A percentile compares a stretch with the other conserved stretches of the same genome.
phyloP scores from a whole-genome alignment of 495 filamentous ascomycete genomes.

The Xylaria telfairii region DNA sequence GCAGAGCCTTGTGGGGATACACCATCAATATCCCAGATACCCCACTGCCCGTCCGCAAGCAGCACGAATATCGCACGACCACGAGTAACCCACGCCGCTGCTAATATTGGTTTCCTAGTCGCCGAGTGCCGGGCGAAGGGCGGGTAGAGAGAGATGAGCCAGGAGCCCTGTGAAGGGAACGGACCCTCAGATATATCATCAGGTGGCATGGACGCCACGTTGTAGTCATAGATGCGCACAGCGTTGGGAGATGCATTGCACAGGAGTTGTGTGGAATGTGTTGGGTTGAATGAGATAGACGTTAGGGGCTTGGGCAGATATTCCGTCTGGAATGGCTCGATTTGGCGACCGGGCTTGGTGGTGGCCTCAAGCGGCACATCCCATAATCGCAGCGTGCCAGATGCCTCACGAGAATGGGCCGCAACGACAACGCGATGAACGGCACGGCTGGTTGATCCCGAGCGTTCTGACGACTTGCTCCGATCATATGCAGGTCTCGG shows the following conservation, averaged over 20 bases:
- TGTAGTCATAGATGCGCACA: conserved; percentile 69
- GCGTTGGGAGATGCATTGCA: conserved; percentile 70
- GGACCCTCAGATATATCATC: conserved; percentile 55
- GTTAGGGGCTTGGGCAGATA: conserved; percentile 69
- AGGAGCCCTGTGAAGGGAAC: conserved; percentile 61
- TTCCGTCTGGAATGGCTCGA: conserved; percentile 66
- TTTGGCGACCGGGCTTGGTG: conserved; percentile 44
- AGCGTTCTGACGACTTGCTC: conserved; percentile 47
- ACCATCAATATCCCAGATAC: conserved; percentile 86
- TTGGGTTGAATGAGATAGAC: conserved; percentile 75
- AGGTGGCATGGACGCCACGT: conserved; percentile 47
- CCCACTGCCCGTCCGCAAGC: conserved; percentile 88
- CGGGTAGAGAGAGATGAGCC: conserved; percentile 73
- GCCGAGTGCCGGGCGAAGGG: conserved; percentile 63
- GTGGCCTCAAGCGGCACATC: conserved; percentile 50
- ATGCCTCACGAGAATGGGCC: conserved; percentile 68
- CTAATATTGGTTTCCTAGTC: conserved; percentile 76
- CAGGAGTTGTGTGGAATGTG: conserved; percentile 66
- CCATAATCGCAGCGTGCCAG: conserved; percentile 60
- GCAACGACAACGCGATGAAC: conserved; percentile 53
- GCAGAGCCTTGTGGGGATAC: conserved; percentile 56
- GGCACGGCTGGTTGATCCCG: conserved; percentile 34
- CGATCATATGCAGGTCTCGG: conserved; percentile 36
- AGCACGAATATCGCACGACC: conserved; percentile 79
- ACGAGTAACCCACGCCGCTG: conserved; percentile 81